Evolutionary conservation across 2,329 filamentous ascomycete species (phyloP).

Genomic region (Aspergillus sp.): DNA sequence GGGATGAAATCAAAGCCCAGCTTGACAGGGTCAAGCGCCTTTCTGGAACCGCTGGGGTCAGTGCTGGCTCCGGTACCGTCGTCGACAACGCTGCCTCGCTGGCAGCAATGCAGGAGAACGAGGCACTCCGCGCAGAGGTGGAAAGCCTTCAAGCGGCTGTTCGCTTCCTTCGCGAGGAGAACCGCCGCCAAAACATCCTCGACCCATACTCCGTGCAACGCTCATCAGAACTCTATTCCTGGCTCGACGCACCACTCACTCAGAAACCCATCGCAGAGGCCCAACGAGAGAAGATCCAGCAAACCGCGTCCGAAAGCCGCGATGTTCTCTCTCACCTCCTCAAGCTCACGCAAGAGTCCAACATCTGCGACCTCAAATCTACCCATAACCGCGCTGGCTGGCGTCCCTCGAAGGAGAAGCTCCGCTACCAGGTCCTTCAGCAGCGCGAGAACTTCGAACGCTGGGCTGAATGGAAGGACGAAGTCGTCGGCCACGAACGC

Average conservation of each 20-base stretch:
- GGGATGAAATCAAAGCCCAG: slow-evolving; percentile 42
- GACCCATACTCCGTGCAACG: slow-evolving; percentile 45
- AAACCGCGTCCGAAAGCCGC: slow-evolving; percentile 41
- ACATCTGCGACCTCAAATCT: slow-evolving; percentile 40
- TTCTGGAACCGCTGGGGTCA: slow-evolving; percentile 38
- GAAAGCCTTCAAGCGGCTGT: slow-evolving; percentile 47
- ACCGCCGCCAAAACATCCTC: slow-evolving; percentile 40
- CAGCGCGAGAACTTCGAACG: slow-evolving; percentile 49
- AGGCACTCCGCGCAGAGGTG: slow-evolving; percentile 44
- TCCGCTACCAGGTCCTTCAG: slow-evolving; percentile 44
- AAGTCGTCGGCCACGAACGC: slow-evolving; percentile 39
- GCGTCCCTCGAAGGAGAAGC: slow-evolving; percentile 44
- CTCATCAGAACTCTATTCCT: slow-evolving; percentile 41
- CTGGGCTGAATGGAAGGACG: slow-evolving; percentile 46
- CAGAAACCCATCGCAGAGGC: slow-evolving; percentile 21
- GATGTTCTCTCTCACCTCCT: slow-evolving; percentile 45
- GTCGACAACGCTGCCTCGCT: slow-evolving; percentile 41
- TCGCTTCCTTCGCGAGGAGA: slow-evolving; percentile 47
- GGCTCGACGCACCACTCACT: slow-evolving; percentile 44
- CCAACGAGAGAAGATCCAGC: slow-evolving; percentile 34
- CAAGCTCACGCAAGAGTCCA: slow-evolving; percentile 43
- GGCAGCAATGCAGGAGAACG: slow-evolving; percentile 45
- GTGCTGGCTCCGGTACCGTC: slow-evolving; percentile 38
- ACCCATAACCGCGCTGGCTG: slow-evolving; percentile 36
- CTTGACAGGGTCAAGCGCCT: slow-evolving; percentile 45